phyloP scores from a whole-genome alignment of 2,329 filamentous ascomycete species.

The Colletotrichum endophyticum region DNA sequence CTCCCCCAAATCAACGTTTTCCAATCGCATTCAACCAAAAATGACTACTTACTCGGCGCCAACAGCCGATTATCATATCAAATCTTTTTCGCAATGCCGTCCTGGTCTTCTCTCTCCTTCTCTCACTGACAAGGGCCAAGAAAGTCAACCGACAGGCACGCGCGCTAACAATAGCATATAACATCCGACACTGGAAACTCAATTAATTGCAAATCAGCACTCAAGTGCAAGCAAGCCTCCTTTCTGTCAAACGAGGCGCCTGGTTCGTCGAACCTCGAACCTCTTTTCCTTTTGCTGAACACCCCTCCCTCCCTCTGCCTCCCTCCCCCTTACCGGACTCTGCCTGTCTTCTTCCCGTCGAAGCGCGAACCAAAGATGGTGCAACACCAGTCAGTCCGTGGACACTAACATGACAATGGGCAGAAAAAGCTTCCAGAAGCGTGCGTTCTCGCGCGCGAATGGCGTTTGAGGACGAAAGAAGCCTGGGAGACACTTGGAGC shows the following conservation, averaged over 20 bases:
- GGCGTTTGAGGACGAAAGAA: background rate
- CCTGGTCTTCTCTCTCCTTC: background rate
- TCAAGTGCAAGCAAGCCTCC: background rate
- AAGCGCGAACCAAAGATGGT: background rate
- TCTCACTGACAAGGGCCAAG: background rate
- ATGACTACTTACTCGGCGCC: background rate
- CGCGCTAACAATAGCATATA: background rate
- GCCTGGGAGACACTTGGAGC: background rate
- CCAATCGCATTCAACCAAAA: background rate
- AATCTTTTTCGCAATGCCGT: background rate
- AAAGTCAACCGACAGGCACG: background rate
- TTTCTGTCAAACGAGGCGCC: background rate
- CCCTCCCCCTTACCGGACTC: background rate
- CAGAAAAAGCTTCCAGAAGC: conserved; percentile 12
- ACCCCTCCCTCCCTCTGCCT: background rate
- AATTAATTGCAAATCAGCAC: conserved; percentile 1
- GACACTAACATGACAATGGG: background rate
- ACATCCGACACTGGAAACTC: background rate
- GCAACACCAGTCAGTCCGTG: background rate
- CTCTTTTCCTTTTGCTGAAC: background rate
- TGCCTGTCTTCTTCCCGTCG: background rate
- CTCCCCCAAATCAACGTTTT: background rate
- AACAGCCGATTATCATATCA: background rate
- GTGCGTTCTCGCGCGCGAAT: background rate
- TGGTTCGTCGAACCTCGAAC: background rate